Evolutionary conservation across 106 monocot genomes (phyloP), one percentile per base, ranked within the genome.

Genomic region (Dioscorea alata): DNA sequence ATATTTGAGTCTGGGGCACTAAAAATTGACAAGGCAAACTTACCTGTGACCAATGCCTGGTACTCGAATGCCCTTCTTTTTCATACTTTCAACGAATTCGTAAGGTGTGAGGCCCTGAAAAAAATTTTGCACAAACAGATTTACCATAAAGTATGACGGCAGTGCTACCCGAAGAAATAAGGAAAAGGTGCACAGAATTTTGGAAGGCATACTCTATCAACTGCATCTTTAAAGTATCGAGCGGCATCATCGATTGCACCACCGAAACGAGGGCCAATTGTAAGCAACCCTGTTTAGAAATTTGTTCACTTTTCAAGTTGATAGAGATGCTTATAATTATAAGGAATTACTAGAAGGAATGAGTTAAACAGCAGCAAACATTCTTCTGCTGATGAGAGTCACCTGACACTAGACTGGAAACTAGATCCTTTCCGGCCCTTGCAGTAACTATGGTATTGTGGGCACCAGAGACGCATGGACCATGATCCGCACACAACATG

Each of bases 161-260:
- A 6, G 42, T 42, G 42, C 42, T 42, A 42, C 42, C 6, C 4
- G 42, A 42, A 42, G 5, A 42, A 42, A 42, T 8, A 42, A 8
- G 42, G 42, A 42, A 42, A 6, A 42, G 10, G 4, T 42, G 42
- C 42, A 42, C 42, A 42, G 42, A 6, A 42, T 42, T 42, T 42
- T 42, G 60, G 33, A 12, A 49, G 66, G 64, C 77, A 79, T 28
- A 96, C 97, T 72, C 83, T 82, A 60, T 97, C 97, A 83, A 73
- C 70, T 13, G 97, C 97, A 80, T 97, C 97, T 61, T 97, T 97
- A 60, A 97, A 97, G 71, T 92, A 97, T 56, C 97, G 80, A 60
- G 97, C 97, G 57, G 92, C 97, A 83, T 97, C 97, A 75, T 97
- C 97, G 83, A 97, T 97, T 73, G 97, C 97, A 71, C 97, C 97